Base-by-base conservation (phyloP, 352 stramenopile genomes). In the Phytopythium mirpurense region DNA sequence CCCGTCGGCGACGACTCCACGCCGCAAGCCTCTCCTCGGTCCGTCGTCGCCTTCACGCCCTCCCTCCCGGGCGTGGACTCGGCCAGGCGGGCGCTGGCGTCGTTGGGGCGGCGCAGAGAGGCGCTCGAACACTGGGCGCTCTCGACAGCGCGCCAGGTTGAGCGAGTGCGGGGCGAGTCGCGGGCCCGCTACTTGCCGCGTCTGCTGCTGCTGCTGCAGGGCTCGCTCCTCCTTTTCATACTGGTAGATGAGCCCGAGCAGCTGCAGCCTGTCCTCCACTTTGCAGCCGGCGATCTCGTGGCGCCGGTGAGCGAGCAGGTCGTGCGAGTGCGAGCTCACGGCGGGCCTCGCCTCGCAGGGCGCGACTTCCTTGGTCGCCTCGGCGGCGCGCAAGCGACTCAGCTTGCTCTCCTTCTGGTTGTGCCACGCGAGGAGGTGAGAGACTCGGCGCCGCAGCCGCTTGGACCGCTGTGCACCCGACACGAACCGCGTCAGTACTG, bases 181-280 rank as follows among this genome's bases (percentile, higher is more conserved):
- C 23, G 70, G 74, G 18, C 70, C 68, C 3, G 62, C 60, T 24
- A 11, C 50, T 7, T 36, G 57, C 14, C 43, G 54, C 5, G 38
- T 35, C 42, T 49, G 38, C 26, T 56, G 50, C 19, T 57, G 41
- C 16, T 72, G 48, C 5, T 62, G 56, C 1, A 68, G 50, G 14
- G 63, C 44, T 5, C 74, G 68, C 38, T 84, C 77, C 44, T 87
- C 70, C 46, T 78, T 74, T 31, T 91, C 75, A 46, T 85, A 79
- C 35, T 84, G 63, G 34, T 89, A 89, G 41, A 87, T 88, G 26
- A 86, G 50, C 2, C 78, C 81, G 24, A 89, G 69, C 31, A 87
- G 54, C 40, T 88, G 76, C 14, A 91, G 54, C 34, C 81, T 70
- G 55, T 85, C 78, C 57, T 88, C 79, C 3, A 86, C 76, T 54